Evolutionary conservation across 2,329 filamentous ascomycete species (phyloP), one percentile per base, ranked within the genome.

Genomic region (Scolecobasidium constrictum): DNA sequence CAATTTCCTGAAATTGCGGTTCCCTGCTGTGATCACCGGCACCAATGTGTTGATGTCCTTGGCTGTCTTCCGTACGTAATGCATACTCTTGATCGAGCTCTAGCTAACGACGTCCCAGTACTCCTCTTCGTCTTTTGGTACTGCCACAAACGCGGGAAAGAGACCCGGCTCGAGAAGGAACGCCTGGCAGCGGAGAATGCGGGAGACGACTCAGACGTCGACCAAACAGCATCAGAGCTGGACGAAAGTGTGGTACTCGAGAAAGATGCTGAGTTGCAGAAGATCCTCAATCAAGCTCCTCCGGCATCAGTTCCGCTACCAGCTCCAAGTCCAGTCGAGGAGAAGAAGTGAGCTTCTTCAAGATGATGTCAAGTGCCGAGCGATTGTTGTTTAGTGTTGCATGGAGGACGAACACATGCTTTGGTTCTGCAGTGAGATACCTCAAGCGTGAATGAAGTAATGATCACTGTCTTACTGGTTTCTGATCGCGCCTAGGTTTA

Each of bases 51-150:
- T 96, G 13, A 86, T 93, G 78, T 92, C 85, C 49, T 68, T 96
- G 50, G 87, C 86, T 0, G 67, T 96, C 2, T 94, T 93, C 55
- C 70, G 86, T 90, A 72, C 71, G 82, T 71, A 3, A 58, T 21
- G 7, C 23, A 11, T 42, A 7, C 12, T 23, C 21, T 9, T 28
- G 2, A 44, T 26, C 4, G 16, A 17, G 7, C 7, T 36, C 12
- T n/a, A n/a, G n/a, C 22, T 35, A 31, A 41, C 2, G 16, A 1
- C 40, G 62, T 11, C 16, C n/a, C 44, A 84, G 85, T 96, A 43
- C 72, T 96, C 13, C 74, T 98, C 44, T 92, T 94, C 57, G 86
- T 94, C 35, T 80, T 96, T 53, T 98, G 90, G 88, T 98, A 96
- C 65, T 96, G 88, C 65, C 83, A 96, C 64, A 96, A 96, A 68